A percentile compares a stretch with the other conserved stretches of the same genome.
Evolutionary conservation across 176 grass and related monocot species (phyloP).

Genomic region (Themeda triandra): DNA sequence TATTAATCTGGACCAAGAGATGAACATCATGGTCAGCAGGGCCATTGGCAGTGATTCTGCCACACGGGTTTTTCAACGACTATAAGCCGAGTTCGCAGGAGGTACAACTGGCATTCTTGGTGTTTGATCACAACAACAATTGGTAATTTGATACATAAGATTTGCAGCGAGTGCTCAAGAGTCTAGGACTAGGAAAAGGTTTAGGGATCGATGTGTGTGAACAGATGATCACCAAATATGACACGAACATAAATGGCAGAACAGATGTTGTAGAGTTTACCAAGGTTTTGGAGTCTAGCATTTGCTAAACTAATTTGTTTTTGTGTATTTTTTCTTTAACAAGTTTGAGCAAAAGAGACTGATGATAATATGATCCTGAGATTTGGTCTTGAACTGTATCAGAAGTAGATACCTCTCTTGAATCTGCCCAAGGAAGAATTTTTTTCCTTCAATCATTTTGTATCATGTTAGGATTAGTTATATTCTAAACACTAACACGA

Average conservation of each 20-base stretch:
- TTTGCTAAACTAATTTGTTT: slow-evolving; percentile 32
- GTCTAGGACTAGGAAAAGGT: slow-evolving; percentile 43
- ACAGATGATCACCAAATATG: slow-evolving; percentile 67
- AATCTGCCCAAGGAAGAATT: too few species aligned
- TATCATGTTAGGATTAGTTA: too few species aligned
- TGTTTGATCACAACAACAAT: slow-evolving; percentile 68
- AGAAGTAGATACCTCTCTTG: too few species aligned
- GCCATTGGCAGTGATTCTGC: slow-evolving; percentile 9
- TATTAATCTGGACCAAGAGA: slow-evolving; percentile 8
- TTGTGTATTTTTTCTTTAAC: background rate
- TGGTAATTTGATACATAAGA: slow-evolving; percentile 65
- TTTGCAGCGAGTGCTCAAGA: slow-evolving; percentile 39
- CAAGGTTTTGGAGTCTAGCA: slow-evolving; percentile 60
- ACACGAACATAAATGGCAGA: slow-evolving; percentile 44
- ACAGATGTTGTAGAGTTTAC: slow-evolving; percentile 69
- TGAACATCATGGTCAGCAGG: background rate
- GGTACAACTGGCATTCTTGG: slow-evolving; percentile 56
- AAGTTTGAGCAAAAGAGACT: background rate
- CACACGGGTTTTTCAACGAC: slow-evolving; percentile 36
- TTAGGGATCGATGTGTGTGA: slow-evolving; percentile 45
- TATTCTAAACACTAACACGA: too few species aligned
- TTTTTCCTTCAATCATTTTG: too few species aligned
- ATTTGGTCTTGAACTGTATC: too few species aligned
- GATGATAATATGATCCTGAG: background rate
- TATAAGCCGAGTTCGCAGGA: slow-evolving; percentile 74